Conservation (phyloP, 1,139 yeast species). For the Geotrichum europaeum region DNA sequence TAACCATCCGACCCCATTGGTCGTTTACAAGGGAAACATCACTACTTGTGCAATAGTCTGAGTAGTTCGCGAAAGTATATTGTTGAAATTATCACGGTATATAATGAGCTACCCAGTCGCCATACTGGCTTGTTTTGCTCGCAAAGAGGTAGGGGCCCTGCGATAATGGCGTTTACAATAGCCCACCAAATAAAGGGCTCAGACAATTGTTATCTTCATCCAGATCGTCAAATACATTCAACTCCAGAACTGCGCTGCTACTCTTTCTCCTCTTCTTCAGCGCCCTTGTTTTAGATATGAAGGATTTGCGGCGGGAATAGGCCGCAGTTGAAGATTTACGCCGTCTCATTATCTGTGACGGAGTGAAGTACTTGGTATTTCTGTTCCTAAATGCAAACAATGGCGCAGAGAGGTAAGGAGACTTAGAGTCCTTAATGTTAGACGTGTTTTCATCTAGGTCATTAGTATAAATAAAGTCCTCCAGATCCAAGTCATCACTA, state of each 20-base stretch:
- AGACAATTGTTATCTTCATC: background rate
- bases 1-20: too few species aligned
- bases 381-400: background rate
- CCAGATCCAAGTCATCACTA: background rate
- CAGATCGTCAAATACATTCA: background rate
- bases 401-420: background rate
- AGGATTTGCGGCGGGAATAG: background rate
- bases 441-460: background rate
- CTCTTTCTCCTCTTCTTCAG: background rate
- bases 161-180: background rate
- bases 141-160: background rate
- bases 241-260: background rate
- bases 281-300: background rate
- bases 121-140: background rate
- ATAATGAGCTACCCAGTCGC: background rate
- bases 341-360: background rate
- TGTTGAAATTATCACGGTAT: background rate
- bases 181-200: background rate
- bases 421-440: background rate
- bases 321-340: background rate
- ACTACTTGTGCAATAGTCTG: background rate
- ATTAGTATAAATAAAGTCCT: background rate
- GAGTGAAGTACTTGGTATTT: background rate
- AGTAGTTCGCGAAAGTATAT: background rate
- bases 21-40: too few species aligned